These are phyloP conservation scores for Canariomyces notabilis DNA, from an alignment of 2,329 filamentous ascomycete genomes.

Conservation along the genomic window DNA sequence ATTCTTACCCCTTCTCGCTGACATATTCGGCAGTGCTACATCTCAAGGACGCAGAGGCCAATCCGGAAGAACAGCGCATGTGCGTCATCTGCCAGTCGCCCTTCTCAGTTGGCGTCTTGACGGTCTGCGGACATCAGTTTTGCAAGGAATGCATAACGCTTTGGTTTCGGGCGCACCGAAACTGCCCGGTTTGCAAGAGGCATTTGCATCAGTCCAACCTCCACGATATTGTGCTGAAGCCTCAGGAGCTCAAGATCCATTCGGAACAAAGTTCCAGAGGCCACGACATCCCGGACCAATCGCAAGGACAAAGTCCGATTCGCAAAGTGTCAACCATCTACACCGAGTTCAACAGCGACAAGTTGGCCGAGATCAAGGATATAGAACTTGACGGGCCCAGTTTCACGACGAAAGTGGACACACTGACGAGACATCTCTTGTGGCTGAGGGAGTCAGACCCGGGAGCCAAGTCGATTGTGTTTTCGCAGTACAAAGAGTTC, in stretches of 20 bases:
- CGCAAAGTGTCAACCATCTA: conserved; percentile 58
- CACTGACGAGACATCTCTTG: conserved; percentile 70
- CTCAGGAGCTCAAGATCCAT: conserved; percentile 65
- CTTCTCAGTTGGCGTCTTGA: conserved; percentile 76
- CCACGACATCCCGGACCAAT: conserved; percentile 1
- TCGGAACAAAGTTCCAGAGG: conserved; percentile 27
- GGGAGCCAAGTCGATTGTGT: conserved; percentile 87
- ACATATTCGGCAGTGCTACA: conserved; percentile 42
- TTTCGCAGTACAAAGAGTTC: conserved; percentile 85
- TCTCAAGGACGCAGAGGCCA: conserved; percentile 54
- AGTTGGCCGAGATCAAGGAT: conserved; percentile 74
- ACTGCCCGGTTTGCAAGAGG: conserved; percentile 81
- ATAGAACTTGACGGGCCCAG: conserved; percentile 68
- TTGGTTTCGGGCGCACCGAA: conserved; percentile 72
- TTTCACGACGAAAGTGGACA: conserved; percentile 89
- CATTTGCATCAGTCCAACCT: conserved; percentile 62
- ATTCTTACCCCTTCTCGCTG: conserved; percentile 1
- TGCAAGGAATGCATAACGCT: conserved; percentile 79
- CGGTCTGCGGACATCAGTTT: conserved; percentile 86
- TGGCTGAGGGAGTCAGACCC: conserved; percentile 83
- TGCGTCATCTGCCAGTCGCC: conserved; percentile 81
- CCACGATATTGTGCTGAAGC: conserved; percentile 80
- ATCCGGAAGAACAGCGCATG: conserved; percentile 57
- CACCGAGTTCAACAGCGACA: conserved; percentile 64
- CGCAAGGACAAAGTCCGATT: conserved; percentile 14